phyloP scores from a whole-genome alignment of 148 eudicot genomes.

The Rhododendron henanense region DNA sequence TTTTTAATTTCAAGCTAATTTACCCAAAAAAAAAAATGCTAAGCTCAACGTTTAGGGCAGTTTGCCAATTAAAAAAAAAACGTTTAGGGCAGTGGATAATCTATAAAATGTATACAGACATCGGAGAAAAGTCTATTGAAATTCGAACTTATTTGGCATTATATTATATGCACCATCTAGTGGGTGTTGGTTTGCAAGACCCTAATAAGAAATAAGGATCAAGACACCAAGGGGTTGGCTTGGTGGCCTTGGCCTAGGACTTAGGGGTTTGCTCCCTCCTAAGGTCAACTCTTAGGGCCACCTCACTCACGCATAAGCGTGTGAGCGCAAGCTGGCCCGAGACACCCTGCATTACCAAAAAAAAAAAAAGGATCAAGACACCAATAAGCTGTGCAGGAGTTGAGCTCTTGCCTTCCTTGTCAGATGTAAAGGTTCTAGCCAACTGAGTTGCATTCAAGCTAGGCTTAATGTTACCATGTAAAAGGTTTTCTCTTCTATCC shows the following conservation, averaged over 20 bases:
- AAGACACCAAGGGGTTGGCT: too few species aligned
- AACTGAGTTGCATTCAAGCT: slow-evolving; percentile 1
- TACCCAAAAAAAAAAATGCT: background rate
- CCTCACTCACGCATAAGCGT: too few species aligned
- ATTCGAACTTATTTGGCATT: background rate
- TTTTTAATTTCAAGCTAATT: too few species aligned
- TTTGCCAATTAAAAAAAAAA: background rate
- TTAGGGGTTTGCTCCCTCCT: too few species aligned
- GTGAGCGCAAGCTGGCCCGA: background rate
- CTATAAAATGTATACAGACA: background rate
- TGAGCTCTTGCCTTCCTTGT: background rate
- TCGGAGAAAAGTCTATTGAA: background rate
- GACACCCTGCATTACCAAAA: background rate
- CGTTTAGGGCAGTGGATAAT: background rate
- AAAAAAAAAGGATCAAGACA: background rate
- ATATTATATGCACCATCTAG: background rate
- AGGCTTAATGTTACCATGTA: background rate
- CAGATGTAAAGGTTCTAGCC: background rate
- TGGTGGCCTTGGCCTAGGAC: too few species aligned
- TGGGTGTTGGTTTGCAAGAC: background rate
- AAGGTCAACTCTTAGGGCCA: background rate
- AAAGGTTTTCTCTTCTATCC: background rate
- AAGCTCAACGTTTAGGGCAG: background rate
- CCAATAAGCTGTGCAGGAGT: background rate
- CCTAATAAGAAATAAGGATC: background rate